phyloP scores from a whole-genome alignment of 2,329 filamentous ascomycete species.

The Microdochium paspali region DNA sequence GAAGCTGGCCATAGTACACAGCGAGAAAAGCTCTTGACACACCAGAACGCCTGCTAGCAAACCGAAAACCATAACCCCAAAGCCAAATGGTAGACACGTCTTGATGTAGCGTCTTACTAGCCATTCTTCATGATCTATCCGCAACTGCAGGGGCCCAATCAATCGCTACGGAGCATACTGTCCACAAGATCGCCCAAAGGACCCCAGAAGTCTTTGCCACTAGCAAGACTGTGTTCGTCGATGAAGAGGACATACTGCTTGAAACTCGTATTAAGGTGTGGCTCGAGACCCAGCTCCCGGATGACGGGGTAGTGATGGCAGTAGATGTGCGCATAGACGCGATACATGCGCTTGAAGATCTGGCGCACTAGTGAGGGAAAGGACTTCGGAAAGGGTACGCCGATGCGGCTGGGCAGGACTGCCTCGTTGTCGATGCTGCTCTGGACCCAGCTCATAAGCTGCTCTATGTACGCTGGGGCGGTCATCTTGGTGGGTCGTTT shows the following conservation, averaged over 20 bases:
- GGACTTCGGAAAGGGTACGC: constrained; percentile 88
- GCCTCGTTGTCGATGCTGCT: constrained; percentile 90
- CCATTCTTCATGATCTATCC: no score
- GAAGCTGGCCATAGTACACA: no score
- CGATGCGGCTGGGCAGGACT: constrained; percentile 89
- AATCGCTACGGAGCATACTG: constrained; percentile 94
- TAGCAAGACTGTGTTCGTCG: constrained; percentile 87
- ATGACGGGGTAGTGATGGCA: constrained; percentile 99
- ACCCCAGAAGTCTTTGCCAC: constrained; percentile 95
- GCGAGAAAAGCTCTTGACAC: no score
- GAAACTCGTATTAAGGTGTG: constrained; percentile 97
- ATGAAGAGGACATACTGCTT: constrained; percentile 99
- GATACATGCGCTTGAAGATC: constrained; percentile 98
- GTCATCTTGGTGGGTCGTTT: constrained; percentile 97
- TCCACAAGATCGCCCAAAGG: constrained; percentile 92
- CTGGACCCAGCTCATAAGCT: constrained; percentile 96
- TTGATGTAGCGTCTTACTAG: no score
- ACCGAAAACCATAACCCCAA: background rate
- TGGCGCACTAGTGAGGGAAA: constrained; percentile 85
- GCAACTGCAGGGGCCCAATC: no score
- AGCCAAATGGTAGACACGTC: no score
- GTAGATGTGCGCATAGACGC: constrained; percentile 98
- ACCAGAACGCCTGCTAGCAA: background rate
- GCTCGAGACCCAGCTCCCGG: constrained; percentile 87
- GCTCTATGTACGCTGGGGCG: constrained; percentile 93